Conservation (phyloP, 441 rosid genomes). For the Populus hybrid region DNA sequence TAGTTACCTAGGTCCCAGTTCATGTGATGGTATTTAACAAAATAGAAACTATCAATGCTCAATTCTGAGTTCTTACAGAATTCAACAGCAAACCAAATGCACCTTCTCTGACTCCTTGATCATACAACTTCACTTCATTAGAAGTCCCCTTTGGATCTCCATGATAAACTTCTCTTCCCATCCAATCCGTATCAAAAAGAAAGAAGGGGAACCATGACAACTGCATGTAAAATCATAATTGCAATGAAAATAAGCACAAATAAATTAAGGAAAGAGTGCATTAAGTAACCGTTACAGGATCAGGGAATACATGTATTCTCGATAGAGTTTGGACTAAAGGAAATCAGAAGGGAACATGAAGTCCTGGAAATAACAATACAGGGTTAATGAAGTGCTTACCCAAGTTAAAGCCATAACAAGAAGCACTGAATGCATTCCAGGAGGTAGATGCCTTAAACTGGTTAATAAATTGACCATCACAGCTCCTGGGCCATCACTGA, state of each 20-base stretch:
- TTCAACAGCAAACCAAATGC: slow-evolving; percentile 98
- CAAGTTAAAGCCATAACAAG: slow-evolving; percentile 93
- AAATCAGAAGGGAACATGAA: slow-evolving; percentile 1
- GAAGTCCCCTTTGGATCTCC: slow-evolving; percentile 83
- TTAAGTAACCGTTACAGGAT: slow-evolving; percentile 13
- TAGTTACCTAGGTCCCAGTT: not conserved
- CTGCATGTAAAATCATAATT: slow-evolving; percentile 43
- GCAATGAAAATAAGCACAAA: slow-evolving; percentile 11
- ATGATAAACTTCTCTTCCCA: slow-evolving; percentile 98
- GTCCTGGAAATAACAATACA: slow-evolving; percentile 5
- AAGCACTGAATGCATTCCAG: slow-evolving; percentile 90
- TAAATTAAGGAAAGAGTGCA: slow-evolving; percentile 1
- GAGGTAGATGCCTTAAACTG: slow-evolving; percentile 92
- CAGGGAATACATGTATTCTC: not conserved
- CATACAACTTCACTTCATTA: slow-evolving; percentile 54
- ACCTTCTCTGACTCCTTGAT: slow-evolving; percentile 94
- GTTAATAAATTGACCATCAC: slow-evolving; percentile 86
- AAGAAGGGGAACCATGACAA: slow-evolving; percentile 97
- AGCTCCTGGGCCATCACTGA: slow-evolving; percentile 83
- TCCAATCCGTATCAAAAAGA: slow-evolving; percentile 98
- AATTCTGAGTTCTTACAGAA: slow-evolving; percentile 83
- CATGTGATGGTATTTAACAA: not conserved
- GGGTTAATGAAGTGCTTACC: slow-evolving; percentile 46
- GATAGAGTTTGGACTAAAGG: slow-evolving; percentile 2
- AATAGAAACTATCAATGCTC: slow-evolving; percentile 20